Evolutionary conservation across 106 monocot genomes (phyloP), one percentile per base, ranked within the genome.

Genomic region (Acanthochlamys bracteata): DNA sequence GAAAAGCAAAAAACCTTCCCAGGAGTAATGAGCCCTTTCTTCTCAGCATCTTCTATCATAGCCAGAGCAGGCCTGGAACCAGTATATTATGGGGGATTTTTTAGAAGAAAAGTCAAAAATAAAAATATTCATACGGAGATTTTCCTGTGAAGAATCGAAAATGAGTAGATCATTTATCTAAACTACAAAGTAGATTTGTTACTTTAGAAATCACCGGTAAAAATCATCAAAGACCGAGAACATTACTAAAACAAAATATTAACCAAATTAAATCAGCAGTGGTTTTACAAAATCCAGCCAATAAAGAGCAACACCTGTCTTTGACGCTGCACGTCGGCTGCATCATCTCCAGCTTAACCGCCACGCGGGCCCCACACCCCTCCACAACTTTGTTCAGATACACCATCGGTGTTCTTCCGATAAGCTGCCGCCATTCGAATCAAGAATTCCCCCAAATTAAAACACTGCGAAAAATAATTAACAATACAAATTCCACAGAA

Each of bases 31-130:
- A 95, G 23, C n/a, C 84, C 86, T 60, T 84, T 95, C 69, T 57
- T 80, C 64, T 95, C 95, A 7, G 90, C 95, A 76, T 95, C 95
- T 39, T 79, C 83, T 52, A 90, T 45, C 95, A 90, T 95, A 14
- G 90, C 74, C 62, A 72, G 52, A 23, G 95, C 82, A 19, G 95
- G 95, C 25, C 90, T 90, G 78, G 7, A 66, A n/a, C n/a, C n/a
- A n/a, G 8, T 20, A 42, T 45, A 69, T n/a, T n/a, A n/a, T n/a
- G n/a, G n/a, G n/a, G n/a, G n/a, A n/a, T n/a, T n/a, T n/a, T n/a
- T n/a, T n/a, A n/a, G n/a, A n/a, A n/a, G n/a, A n/a, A n/a, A n/a
- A n/a, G n/a, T n/a, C n/a, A n/a, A n/a, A n/a, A n/a, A n/a, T n/a
- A n/a, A n/a, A n/a, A n/a, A n/a, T n/a, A n/a, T n/a, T n/a, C n/a